Conservation (phyloP, 2,329 filamentous ascomycete species). For the Intubia oerlemansii region DNA sequence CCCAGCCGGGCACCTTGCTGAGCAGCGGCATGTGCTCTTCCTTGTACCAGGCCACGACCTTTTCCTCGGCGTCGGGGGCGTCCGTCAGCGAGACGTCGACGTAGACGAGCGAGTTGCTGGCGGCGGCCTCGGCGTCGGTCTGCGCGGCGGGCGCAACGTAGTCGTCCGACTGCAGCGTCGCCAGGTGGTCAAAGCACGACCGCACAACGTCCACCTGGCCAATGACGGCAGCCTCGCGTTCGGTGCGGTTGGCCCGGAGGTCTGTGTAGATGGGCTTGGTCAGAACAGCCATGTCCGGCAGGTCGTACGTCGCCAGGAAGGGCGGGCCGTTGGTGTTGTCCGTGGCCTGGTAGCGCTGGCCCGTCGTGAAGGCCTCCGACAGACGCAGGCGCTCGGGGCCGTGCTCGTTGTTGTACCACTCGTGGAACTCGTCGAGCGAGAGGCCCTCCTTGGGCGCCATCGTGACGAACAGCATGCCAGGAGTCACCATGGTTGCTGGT, state of each 20-base stretch:
- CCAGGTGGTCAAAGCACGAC: slow-evolving; percentile 46
- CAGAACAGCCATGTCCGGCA: slow-evolving; percentile 51
- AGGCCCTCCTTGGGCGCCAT: slow-evolving; percentile 58
- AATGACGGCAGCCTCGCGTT: slow-evolving; percentile 31
- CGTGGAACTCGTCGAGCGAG: slow-evolving; percentile 52
- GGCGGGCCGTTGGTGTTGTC: slow-evolving; percentile 34
- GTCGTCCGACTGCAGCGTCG: slow-evolving; percentile 28
- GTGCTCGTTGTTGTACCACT: slow-evolving; percentile 92
- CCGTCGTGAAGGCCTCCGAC: slow-evolving; percentile 51
- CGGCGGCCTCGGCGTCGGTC: slow-evolving; percentile 33
- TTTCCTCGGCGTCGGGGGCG: slow-evolving; percentile 10
- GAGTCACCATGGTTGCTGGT: too few relatives aligned
- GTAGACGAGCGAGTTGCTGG: slow-evolving; percentile 40
- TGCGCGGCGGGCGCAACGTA: slow-evolving; percentile 40
- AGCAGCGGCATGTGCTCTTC: slow-evolving; percentile 57
- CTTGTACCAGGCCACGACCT: slow-evolving; percentile 46
- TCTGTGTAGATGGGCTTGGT: slow-evolving; percentile 47
- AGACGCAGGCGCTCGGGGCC: slow-evolving; percentile 61
- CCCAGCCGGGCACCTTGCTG: slow-evolving; percentile 57
- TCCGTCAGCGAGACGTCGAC: slow-evolving; percentile 32
- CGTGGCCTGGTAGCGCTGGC: slow-evolving; percentile 54
- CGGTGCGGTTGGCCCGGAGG: slow-evolving; percentile 35
- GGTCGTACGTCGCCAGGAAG: slow-evolving; percentile 67
- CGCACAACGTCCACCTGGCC: slow-evolving; percentile 42
- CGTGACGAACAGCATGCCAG: slow-evolving; percentile 64